Evolutionary conservation across 2,329 filamentous ascomycete species (phyloP).

Genomic region (Aspergillus puulaauensis): DNA sequence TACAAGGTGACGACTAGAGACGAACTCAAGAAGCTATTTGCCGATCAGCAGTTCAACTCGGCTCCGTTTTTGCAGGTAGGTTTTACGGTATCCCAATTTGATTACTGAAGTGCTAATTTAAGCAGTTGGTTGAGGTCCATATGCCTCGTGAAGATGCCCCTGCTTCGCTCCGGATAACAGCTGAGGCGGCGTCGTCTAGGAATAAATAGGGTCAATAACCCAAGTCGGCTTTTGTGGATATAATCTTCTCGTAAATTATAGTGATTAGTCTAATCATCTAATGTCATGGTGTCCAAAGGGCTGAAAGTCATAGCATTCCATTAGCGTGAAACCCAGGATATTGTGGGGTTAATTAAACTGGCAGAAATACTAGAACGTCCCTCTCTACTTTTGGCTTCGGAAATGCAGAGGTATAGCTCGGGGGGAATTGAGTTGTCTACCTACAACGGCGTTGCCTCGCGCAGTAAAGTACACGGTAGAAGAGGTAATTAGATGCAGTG

Average conservation of each 20-base stretch:
- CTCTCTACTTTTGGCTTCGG: not conserved
- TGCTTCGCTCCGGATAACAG: constrained; percentile 65
- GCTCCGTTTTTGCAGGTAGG: constrained; percentile 47
- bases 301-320: not conserved
- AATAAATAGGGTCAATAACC: constrained; percentile 46
- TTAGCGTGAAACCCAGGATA: not conserved
- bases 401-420: not conserved
- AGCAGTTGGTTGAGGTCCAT: constrained; percentile 75
- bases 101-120: constrained; percentile 22
- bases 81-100: not conserved
- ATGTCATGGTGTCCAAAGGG: not conserved
- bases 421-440: not conserved
- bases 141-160: constrained; percentile 80
- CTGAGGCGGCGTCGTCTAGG: constrained; percentile 66
- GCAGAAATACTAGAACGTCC: not conserved
- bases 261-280: not conserved
- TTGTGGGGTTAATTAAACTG: not conserved
- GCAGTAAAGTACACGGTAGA: not conserved
- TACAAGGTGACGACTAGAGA: constrained; percentile 68
- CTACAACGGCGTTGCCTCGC: not conserved
- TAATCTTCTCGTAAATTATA: not conserved
- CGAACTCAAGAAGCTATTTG: constrained; percentile 66
- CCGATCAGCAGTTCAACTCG: constrained; percentile 61
- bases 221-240: not conserved
- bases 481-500: not conserved